Conservation (phyloP, 495 filamentous ascomycete genomes). For the Penicillium desertorum region DNA sequence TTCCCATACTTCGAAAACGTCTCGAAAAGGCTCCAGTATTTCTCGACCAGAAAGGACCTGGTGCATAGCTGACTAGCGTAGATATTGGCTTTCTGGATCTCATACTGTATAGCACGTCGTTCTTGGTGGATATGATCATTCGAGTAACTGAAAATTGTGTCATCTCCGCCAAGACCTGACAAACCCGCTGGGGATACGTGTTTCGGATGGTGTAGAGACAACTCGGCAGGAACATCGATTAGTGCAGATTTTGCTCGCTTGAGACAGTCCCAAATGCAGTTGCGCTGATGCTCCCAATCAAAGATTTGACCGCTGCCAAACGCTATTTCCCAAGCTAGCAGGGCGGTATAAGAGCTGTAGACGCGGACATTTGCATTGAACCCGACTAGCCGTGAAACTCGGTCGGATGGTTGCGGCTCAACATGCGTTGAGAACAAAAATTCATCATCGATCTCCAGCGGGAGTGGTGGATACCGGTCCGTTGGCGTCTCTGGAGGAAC, state of each 20-base stretch:
- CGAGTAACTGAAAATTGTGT: slow-evolving; percentile 23
- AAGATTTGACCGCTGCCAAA: slow-evolving; percentile 68
- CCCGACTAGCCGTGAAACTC: slow-evolving; percentile 63
- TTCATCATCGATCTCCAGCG: slow-evolving; percentile 75
- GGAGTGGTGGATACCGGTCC: slow-evolving; percentile 77
- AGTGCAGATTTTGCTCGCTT: slow-evolving; percentile 59
- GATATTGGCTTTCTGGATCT: slow-evolving; percentile 85
- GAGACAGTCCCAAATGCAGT: slow-evolving; percentile 60
- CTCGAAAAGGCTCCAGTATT: slow-evolving; percentile 68
- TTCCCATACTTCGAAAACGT: slow-evolving; percentile 42
- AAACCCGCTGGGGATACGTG: slow-evolving; percentile 9
- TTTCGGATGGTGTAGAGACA: slow-evolving; percentile 49
- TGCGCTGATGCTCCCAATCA: slow-evolving; percentile 72
- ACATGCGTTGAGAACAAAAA: slow-evolving; percentile 65
- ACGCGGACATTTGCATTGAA: slow-evolving; percentile 77
- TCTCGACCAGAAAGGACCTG: slow-evolving; percentile 77
- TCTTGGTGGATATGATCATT: slow-evolving; percentile 33
- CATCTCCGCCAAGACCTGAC: slow-evolving; percentile 21
- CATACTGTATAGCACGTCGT: slow-evolving; percentile 61
- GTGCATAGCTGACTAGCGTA: slow-evolving; percentile 72
- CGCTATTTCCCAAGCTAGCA: slow-evolving; percentile 69
- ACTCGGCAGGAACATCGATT: slow-evolving; percentile 57
- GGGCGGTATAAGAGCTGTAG: slow-evolving; percentile 65
- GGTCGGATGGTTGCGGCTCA: slow-evolving; percentile 59
- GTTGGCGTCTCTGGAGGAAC: slow-evolving; percentile 69